These are phyloP conservation scores for Suillus plorans DNA, from an alignment of 768 basidiomycete genomes.

Conservation along the genomic window DNA sequence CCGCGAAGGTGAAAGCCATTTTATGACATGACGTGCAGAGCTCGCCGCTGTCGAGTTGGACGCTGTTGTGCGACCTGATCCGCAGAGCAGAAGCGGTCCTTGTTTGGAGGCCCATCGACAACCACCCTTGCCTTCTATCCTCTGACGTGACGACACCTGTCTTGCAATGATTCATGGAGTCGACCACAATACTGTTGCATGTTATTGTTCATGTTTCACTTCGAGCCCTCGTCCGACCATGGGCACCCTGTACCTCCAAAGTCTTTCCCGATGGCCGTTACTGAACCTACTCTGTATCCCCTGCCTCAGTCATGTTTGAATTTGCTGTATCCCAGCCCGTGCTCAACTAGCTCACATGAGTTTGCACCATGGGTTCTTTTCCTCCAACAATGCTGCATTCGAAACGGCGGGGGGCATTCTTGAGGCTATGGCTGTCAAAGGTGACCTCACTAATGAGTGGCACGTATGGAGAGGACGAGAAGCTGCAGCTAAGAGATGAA, in stretches of 20 bases:
- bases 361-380: constrained; percentile 87
- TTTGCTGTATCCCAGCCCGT: constrained; percentile 80
- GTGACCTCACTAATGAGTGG: constrained; percentile 70
- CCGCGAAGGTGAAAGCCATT: constrained; percentile 32
- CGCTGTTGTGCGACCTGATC: constrained; percentile 46
- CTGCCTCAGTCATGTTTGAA: constrained; percentile 73
- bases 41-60: constrained; percentile 51
- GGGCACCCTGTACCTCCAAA: constrained; percentile 16
- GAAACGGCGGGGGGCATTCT: constrained; percentile 71
- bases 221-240: constrained; percentile 53
- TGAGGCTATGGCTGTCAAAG: constrained; percentile 60
- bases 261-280: constrained; percentile 31
- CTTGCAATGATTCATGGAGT: constrained; percentile 16
- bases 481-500: constrained; percentile 55
- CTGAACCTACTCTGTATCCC: constrained; percentile 29
- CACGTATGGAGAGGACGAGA: constrained; percentile 79
- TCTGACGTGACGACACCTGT: constrained; percentile 23
- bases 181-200: constrained; percentile 22
- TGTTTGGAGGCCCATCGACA: constrained; percentile 39
- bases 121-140: constrained; percentile 23
- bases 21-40: constrained; percentile 41
- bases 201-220: constrained; percentile 59
- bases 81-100: constrained; percentile 73
- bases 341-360: constrained; percentile 86
- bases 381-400: constrained; percentile 64